A percentile compares a stretch with the other conserved stretches of the same genome.
These are phyloP conservation scores for Castanea mollissima DNA, from an alignment of 306 rosid genomes.

Conservation along the genomic window DNA sequence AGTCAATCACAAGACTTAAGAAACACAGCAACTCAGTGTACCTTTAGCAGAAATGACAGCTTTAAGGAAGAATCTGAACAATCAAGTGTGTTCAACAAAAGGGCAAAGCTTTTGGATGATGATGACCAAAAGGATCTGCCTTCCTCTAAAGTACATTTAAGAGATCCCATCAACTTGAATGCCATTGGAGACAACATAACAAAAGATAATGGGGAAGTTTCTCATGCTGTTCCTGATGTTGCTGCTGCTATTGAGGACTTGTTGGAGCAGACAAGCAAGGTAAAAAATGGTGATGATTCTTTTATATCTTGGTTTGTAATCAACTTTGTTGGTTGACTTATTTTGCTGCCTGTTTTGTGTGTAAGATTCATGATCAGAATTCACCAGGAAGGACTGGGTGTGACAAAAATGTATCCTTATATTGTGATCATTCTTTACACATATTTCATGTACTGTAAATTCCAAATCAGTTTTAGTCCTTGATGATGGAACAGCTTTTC, in stretches of 20 bases:
- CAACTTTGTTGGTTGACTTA: slow-evolving; percentile 26
- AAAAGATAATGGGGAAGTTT: slow-evolving; percentile 35
- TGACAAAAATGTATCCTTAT: slow-evolving; percentile 67
- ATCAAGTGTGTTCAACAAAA: slow-evolving; percentile 50
- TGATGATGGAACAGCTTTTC: slow-evolving; percentile 58
- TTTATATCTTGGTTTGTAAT: slow-evolving; percentile 14
- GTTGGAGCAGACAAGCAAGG: slow-evolving; percentile 94
- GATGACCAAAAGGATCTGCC: slow-evolving; percentile 33
- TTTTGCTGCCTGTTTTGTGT: slow-evolving; percentile 23
- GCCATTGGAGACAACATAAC: slow-evolving; percentile 37
- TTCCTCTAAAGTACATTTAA: slow-evolving; percentile 31
- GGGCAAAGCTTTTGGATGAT: slow-evolving; percentile 66
- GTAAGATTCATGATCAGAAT: slow-evolving; percentile 74
- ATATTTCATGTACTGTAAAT: background rate
- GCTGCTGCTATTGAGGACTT: slow-evolving; percentile 96
- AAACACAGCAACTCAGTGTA: slow-evolving; percentile 27
- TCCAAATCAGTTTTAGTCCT: slow-evolving; percentile 40
- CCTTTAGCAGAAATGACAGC: slow-evolving; percentile 30
- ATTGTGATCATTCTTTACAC: background rate
- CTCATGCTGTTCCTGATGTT: slow-evolving; percentile 77
- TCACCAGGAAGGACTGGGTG: slow-evolving; percentile 57
- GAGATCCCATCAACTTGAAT: slow-evolving; percentile 35
- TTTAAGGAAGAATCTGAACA: slow-evolving; percentile 32
- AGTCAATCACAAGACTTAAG: slow-evolving; percentile 46
- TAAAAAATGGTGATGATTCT: slow-evolving; percentile 34